Conservation (phyloP, 2,329 filamentous ascomycete species). For the Arthrobotrys sphaeroides region DNA sequence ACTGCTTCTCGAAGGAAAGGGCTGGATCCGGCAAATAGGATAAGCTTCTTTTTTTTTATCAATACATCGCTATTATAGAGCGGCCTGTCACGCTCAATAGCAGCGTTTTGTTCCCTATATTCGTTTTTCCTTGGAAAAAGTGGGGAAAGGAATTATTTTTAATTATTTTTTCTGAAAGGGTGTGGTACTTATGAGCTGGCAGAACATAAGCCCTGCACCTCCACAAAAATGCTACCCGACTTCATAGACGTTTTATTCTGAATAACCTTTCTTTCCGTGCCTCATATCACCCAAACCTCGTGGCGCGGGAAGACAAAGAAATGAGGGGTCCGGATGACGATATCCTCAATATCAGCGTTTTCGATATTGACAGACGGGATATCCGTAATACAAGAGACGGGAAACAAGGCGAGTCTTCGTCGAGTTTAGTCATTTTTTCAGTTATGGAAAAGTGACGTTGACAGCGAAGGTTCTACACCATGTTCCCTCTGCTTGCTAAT, state of each 20-base stretch:
- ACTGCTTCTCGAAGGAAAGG: slow-evolving; percentile 51
- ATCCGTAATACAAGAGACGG: slow-evolving; percentile 45
- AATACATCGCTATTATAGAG: slow-evolving; percentile 17
- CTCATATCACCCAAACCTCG: slow-evolving; percentile 49
- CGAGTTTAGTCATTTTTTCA: slow-evolving; percentile 37
- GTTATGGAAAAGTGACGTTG: slow-evolving; percentile 43
- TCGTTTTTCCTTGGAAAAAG: slow-evolving; percentile 14
- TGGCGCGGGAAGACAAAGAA: slow-evolving; percentile 53
- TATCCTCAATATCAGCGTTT: slow-evolving; percentile 41
- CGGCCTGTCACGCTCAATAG: slow-evolving; percentile 44
- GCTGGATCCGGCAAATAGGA: slow-evolving; percentile 53
- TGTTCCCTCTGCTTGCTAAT: slow-evolving; percentile 22
- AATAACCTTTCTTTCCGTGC: slow-evolving; percentile 52
- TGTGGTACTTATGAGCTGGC: slow-evolving; percentile 54
- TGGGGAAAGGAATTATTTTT: slow-evolving; percentile 52
- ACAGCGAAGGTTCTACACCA: slow-evolving; percentile 39
- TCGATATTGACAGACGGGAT: slow-evolving; percentile 34
- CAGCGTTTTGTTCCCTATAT: slow-evolving; percentile 41
- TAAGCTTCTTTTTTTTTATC: slow-evolving; percentile 52
- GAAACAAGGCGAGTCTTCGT: slow-evolving; percentile 47
- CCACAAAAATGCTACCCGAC: slow-evolving; percentile 44
- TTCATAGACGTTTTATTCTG: slow-evolving; percentile 33
- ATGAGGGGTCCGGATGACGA: slow-evolving; percentile 52
- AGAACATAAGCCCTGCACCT: slow-evolving; percentile 54
- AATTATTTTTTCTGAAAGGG: slow-evolving; percentile 44